phyloP scores from a whole-genome alignment of 2,329 filamentous ascomycete genomes.

The Polytolypa hystricis region DNA sequence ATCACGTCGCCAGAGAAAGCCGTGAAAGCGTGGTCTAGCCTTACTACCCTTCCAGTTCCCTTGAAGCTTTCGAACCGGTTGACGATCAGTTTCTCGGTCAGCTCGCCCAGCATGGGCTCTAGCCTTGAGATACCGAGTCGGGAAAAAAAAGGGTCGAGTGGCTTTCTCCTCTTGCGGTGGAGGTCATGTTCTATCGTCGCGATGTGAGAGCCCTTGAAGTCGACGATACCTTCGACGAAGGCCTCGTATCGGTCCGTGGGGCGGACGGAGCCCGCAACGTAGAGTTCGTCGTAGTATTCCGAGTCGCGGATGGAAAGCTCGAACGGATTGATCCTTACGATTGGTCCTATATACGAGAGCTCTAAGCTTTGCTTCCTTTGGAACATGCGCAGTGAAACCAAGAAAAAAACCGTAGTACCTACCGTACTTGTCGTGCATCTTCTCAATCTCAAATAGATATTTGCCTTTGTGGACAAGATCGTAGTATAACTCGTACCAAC shows the following conservation, averaged over 20 bases:
- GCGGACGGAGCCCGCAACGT: slow-evolving; percentile 8
- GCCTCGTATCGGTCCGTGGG: slow-evolving; percentile 11
- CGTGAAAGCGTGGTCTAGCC: slow-evolving; percentile 16
- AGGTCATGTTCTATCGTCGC: slow-evolving; percentile 15
- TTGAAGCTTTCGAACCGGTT: slow-evolving; percentile 7
- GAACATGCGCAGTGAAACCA: too few relatives aligned
- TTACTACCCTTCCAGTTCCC: slow-evolving; percentile 11
- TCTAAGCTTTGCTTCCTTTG: too few relatives aligned
- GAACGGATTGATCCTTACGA: slow-evolving; percentile 20
- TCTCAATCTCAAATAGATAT: slow-evolving; percentile 18
- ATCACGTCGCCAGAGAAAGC: slow-evolving; percentile 21
- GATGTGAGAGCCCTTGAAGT: slow-evolving; percentile 9
- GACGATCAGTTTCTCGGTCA: slow-evolving; percentile 7
- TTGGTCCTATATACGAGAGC: too few relatives aligned
- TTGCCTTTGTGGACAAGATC: slow-evolving; percentile 14
- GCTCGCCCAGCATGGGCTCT: slow-evolving; percentile 4
- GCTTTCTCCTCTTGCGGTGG: slow-evolving; percentile 15
- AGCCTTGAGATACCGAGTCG: slow-evolving; percentile 1
- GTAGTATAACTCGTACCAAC: slow-evolving; percentile 19
- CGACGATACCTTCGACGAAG: slow-evolving; percentile 10
- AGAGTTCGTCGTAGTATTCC: slow-evolving; percentile 18
- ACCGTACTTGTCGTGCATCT: slow-evolving; percentile 22
- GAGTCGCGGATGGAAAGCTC: slow-evolving; percentile 19
- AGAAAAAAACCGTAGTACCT: too few relatives aligned
- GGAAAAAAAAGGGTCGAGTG: slow-evolving; percentile 19